These are phyloP conservation scores for Solioccasus polychromus DNA, from an alignment of 768 basidiomycete species.

Conservation along the genomic window DNA sequence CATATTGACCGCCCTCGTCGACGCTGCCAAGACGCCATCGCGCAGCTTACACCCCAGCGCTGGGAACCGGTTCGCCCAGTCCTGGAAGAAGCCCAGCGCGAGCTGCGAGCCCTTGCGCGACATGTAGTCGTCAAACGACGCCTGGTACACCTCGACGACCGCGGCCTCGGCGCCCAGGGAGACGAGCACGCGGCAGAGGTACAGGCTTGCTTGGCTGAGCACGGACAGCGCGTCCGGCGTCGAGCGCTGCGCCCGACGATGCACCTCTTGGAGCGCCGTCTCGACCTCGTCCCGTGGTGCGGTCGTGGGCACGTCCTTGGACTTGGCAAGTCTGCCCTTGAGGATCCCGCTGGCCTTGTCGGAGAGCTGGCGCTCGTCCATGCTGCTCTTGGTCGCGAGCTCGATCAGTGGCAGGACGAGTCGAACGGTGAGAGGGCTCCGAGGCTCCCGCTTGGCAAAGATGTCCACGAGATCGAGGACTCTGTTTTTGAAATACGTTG, in stretches of 20 bases:
- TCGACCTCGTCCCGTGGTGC: constrained; percentile 31
- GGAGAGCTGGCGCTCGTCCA: constrained; percentile 84
- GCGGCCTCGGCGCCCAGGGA: constrained; percentile 37
- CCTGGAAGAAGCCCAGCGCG: constrained; percentile 71
- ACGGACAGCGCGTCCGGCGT: constrained; percentile 60
- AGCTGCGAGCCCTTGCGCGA: constrained; percentile 78
- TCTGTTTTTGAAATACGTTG: constrained; percentile 94
- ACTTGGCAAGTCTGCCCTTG: constrained; percentile 66
- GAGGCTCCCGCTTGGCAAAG: constrained; percentile 73
- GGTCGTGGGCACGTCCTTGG: constrained; percentile 60
- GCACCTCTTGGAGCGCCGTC: constrained; percentile 59
- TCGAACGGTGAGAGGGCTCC: constrained; percentile 64
- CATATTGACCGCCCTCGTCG: constrained; percentile 62
- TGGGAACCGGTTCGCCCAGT: constrained; percentile 69
- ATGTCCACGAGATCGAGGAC: constrained; percentile 93
- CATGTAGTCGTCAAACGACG: constrained; percentile 72
- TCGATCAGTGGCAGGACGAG: constrained; percentile 77
- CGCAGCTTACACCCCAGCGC: constrained; percentile 63
- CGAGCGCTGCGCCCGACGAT: constrained; percentile 66
- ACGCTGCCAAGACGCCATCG: constrained; percentile 52
- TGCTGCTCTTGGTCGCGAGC: constrained; percentile 59
- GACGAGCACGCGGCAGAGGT: constrained; percentile 55
- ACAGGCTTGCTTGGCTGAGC: constrained; percentile 69
- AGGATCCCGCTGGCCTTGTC: constrained; percentile 85
- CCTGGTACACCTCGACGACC: constrained; percentile 54